Conservation (phyloP, 2,329 filamentous ascomycete genomes). For the Escovopsis sp. region DNA sequence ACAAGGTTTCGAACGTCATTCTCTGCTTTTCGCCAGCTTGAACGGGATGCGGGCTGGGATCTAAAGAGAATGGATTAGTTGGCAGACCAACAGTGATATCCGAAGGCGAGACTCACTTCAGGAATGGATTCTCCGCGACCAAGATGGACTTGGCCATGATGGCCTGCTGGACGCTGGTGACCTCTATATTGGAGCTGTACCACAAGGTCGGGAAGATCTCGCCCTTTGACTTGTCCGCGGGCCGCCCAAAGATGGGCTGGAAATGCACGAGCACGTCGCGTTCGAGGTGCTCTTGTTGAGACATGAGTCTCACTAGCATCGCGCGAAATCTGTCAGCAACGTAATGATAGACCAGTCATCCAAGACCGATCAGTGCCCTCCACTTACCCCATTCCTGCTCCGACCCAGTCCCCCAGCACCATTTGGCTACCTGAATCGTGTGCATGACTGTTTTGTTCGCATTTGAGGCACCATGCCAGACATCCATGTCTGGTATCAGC, state of each 20-base stretch:
- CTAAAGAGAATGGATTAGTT: too few relatives aligned
- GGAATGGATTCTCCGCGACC: constrained; percentile 22
- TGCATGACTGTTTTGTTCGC: constrained; percentile 26
- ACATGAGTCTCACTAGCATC: constrained; percentile 17
- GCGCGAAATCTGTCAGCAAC: neutral
- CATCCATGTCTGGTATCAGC: constrained; percentile 19
- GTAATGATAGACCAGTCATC: neutral
- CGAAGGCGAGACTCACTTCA: constrained; percentile 20
- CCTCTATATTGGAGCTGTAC: constrained; percentile 23
- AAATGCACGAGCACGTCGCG: constrained; percentile 16
- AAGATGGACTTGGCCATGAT: constrained; percentile 25
- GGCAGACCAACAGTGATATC: too few relatives aligned
- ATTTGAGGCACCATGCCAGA: constrained; percentile 19
- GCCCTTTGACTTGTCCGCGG: constrained; percentile 20
- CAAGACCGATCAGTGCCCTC: neutral
- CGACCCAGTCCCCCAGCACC: constrained; percentile 23
- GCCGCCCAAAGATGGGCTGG: constrained; percentile 18
- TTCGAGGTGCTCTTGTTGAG: constrained; percentile 21
- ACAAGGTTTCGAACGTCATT: constrained; percentile 23
- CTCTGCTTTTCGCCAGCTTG: constrained; percentile 20
- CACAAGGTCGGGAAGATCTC: constrained; percentile 25
- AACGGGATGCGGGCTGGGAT: constrained; percentile 12
- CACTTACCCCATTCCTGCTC: constrained; percentile 23
- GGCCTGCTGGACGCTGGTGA: constrained; percentile 24
- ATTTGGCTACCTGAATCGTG: constrained; percentile 25